Base-by-base conservation (phyloP, 2,329 filamentous ascomycete species). In the Diaporthe nobilis region DNA sequence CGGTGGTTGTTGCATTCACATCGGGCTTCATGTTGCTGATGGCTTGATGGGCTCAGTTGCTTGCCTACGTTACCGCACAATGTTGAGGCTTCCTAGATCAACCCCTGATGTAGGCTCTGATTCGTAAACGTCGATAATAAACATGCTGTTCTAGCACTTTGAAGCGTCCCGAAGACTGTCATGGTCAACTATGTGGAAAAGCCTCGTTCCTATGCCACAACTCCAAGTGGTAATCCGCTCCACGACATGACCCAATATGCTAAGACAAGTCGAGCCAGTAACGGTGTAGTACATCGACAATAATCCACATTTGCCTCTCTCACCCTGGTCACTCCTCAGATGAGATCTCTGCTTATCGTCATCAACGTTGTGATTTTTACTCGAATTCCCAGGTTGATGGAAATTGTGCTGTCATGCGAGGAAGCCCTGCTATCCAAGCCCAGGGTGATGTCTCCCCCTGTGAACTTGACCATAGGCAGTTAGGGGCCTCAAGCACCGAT, bases 1-100 rank as follows among this genome's bases (percentile, higher is more conserved):
- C 73, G 17, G 3, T 75, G 49, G 37, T 13, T 42, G 25, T 42
- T 22, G 58, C 68, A 3, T 72, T 75, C 25, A 65, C 47, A 5
- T 75, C 47, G n/a, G 73, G 73, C 8, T 72, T 67, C n/a, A 25
- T 65, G 37, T 47, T 74, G 37, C 28, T 74, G 49, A 58, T 58
- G 65, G 8, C 47, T 68, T 68, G 31, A 68, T 10, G 22, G 9
- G n/a, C 47, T 37, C 22, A 15, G 2, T 17, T 17, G 6, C 3
- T 9, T 15, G 31, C 12, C 31, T n/a, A 47, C 10, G n/a, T 31
- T n/a, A 17, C 17, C n/a, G 44, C 28, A n/a, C 42, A 49, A 7
- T 42, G 57, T 28, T 6, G 25, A 67, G 22, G 13, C 58, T 61
- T 61, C 9, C 61, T 8, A 47, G 39, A 8, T 39, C 17, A 28